phyloP scores from a whole-genome alignment of 371 early-diverging fungal species.

The Mortierella sp. region DNA sequence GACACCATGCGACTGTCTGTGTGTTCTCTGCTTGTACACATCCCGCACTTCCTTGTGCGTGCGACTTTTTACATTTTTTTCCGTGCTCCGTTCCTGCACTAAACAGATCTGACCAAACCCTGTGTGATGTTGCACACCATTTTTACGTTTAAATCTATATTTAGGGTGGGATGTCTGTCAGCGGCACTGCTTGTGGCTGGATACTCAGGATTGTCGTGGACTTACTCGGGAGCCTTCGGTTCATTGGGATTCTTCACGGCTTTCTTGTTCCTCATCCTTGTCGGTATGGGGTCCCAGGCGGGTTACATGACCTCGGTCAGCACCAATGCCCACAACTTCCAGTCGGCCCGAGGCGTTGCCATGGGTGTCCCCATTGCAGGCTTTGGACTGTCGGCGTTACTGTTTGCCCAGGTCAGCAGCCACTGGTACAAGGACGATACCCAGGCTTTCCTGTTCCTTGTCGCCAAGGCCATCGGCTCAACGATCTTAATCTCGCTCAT shows the following conservation, averaged over 20 bases:
- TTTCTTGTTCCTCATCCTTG: slow-evolving; percentile 63
- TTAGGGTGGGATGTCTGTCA: slow-evolving; percentile 56
- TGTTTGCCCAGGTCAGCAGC: slow-evolving; percentile 73
- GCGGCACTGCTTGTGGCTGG: slow-evolving; percentile 56
- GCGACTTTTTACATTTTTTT: not conserved
- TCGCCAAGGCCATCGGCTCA: slow-evolving; percentile 56
- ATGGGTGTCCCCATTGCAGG: slow-evolving; percentile 73
- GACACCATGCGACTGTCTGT: not conserved
- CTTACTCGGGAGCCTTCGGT: slow-evolving; percentile 44
- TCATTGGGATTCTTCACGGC: slow-evolving; percentile 60
- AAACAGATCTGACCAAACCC: slow-evolving; percentile 16
- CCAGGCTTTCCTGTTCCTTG: slow-evolving; percentile 54
- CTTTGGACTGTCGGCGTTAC: slow-evolving; percentile 78
- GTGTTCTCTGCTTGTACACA: not conserved
- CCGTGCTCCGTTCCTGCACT: not conserved
- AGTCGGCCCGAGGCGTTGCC: slow-evolving; percentile 70
- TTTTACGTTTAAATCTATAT: not conserved
- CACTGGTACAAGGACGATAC: slow-evolving; percentile 63
- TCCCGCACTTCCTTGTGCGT: not conserved
- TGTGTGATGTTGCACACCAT: slow-evolving; percentile 8
- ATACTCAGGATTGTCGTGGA: slow-evolving; percentile 58
- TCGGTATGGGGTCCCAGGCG: slow-evolving; percentile 75
- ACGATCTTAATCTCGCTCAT: slow-evolving; percentile 54
- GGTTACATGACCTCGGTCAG: slow-evolving; percentile 73
- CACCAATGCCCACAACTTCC: slow-evolving; percentile 72